phyloP scores from a whole-genome alignment of 768 basidiomycete genomes.

The Tephrocybe sp. region DNA sequence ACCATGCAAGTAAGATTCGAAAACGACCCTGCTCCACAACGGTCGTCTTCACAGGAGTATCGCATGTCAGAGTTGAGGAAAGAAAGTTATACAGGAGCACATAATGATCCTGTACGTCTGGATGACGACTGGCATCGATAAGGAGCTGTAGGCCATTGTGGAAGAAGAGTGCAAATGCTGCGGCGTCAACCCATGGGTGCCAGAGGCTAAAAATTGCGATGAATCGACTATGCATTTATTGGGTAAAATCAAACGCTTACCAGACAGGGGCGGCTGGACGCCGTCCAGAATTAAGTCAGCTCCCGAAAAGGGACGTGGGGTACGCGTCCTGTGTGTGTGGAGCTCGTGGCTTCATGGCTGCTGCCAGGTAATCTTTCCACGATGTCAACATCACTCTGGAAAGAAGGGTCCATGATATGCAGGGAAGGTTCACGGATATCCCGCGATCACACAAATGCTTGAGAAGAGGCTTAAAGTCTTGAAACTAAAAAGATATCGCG shows the following conservation, averaged over 20 bases:
- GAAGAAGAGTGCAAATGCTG: neutral
- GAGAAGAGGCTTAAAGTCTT: no score
- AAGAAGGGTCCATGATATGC: no score
- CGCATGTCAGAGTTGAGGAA: neutral
- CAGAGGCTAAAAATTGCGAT: neutral
- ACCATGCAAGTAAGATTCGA: neutral
- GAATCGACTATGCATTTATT: neutral
- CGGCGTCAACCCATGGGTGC: neutral
- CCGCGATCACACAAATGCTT: no score
- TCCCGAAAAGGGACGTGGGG: slow-evolving; percentile 2
- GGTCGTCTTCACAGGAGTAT: neutral
- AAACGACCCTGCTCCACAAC: slow-evolving; percentile 5
- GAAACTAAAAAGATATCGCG: no score
- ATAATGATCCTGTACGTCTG: slow-evolving; percentile 4
- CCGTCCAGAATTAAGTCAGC: slow-evolving; percentile 5
- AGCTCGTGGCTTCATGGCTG: slow-evolving; percentile 12
- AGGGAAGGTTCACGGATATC: no score
- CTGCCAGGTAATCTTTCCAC: neutral
- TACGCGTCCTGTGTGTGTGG: slow-evolving; percentile 4
- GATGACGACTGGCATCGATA: slow-evolving; percentile 10
- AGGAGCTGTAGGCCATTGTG: slow-evolving; percentile 2
- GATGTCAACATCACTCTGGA: no score
- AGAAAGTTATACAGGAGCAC: slow-evolving; percentile 2
- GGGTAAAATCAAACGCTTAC: neutral
- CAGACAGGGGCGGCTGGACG: slow-evolving; percentile 1